A percentile compares a stretch with the other conserved stretches of the same genome.
Conservation (phyloP, 2,329 filamentous ascomycete genomes). For the Aspergillus tubingensis region DNA sequence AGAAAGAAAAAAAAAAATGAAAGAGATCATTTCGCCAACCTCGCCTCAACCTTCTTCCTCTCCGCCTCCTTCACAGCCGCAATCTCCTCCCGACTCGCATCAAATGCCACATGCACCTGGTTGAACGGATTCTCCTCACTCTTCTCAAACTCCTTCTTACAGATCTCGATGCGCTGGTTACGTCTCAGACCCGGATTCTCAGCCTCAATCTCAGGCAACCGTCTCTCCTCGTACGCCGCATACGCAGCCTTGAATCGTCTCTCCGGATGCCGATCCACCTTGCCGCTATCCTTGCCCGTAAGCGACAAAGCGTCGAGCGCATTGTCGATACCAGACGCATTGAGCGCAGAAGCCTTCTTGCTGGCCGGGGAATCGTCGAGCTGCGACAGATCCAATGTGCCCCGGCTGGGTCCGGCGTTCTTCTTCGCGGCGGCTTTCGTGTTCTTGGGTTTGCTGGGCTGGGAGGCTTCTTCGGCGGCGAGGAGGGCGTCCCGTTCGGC, state of each 20-base stretch:
- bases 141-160: slow-evolving; percentile 92
- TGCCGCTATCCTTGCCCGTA: slow-evolving; percentile 58
- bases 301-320: slow-evolving; percentile 83
- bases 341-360: slow-evolving; percentile 61
- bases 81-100: slow-evolving; percentile 77
- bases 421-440: slow-evolving; percentile 54
- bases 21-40: slow-evolving; percentile 50
- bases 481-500: slow-evolving; percentile 84
- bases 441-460: slow-evolving; percentile 64
- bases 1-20: not conserved
- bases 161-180: slow-evolving; percentile 80
- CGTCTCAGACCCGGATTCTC: slow-evolving; percentile 78
- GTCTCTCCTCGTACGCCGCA: slow-evolving; percentile 75
- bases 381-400: slow-evolving; percentile 67
- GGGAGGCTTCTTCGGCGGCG: slow-evolving; percentile 76
- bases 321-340: slow-evolving; percentile 88
- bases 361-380: slow-evolving; percentile 63
- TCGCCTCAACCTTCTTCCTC: slow-evolving; percentile 71
- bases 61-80: slow-evolving; percentile 65
- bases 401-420: slow-evolving; percentile 23
- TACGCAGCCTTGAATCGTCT: slow-evolving; percentile 84
- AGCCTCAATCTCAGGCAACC: slow-evolving; percentile 80
- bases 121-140: slow-evolving; percentile 95
- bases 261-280: slow-evolving; percentile 88
- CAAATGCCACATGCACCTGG: slow-evolving; percentile 73